Evolutionary conservation across 306 rosid species (phyloP), one percentile per base, ranked within the genome.

Genomic region (Cicer cuneatum): DNA sequence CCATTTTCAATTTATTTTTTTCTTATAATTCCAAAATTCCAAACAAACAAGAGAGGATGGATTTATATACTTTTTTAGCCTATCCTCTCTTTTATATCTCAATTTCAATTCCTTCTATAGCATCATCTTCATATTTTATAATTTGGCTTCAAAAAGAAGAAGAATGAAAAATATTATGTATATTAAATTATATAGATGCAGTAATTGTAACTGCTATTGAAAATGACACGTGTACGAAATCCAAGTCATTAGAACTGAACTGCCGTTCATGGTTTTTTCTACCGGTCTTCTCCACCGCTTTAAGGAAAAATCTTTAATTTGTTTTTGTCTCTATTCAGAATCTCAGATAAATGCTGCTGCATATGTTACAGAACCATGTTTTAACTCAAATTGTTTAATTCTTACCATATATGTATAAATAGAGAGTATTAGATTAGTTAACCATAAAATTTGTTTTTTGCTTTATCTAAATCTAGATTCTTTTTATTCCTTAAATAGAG

Each of bases 381-480:
- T 47, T 15, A 29, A 52, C 2, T 35, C 39, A 3, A 15, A 37
- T 12, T 51, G 5, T 58, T 63, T 39, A 19, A n/a, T 60, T 18
- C 57, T 59, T 37, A 5, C 38, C 35, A 56, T 2, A 21, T 14
- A 14, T 49, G 33, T 39, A 13, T 68, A 80, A 68, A 77, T 73
- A 76, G 82, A 16, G 29, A 54, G 49, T 0, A 7, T 68, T 61
- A 15, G 45, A 7, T 68, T 61, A 15, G 45, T 42, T 19, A 70
- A 57, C 19, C 63, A 35, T 73, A 6, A 51, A 51, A 53, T 16
- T 76, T 71, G 4, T 45, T 33, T 60, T 69, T 29, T 35, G 1
- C 71, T 33, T 5, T 1, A 62, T 77, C 85, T 80, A 77, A 77
- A 67, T 80, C 80, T 39, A 80, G 77, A 80, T 48, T 52, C 2